Percentiles rank a stretch among this genome's conserved stretches.
Conservation (phyloP, 2,329 filamentous ascomycete species). For the Stromatinia cepivora region DNA sequence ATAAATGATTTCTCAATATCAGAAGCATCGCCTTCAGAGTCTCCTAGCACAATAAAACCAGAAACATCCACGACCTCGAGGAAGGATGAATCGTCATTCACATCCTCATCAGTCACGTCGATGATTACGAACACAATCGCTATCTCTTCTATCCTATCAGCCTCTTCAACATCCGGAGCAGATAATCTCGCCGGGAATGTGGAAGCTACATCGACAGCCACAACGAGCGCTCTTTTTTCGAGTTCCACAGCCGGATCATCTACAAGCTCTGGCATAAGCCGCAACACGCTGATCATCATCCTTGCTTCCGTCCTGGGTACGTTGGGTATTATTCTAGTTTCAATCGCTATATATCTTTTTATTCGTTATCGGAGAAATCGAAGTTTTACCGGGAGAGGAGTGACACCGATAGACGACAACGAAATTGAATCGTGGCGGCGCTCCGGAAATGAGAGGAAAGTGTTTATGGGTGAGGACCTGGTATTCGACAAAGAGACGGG, state of each 20-base stretch:
- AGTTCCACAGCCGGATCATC: slow-evolving; percentile 25
- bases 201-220: slow-evolving; percentile 17
- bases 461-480: slow-evolving; percentile 2
- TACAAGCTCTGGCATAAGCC: slow-evolving; percentile 24
- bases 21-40: background rate
- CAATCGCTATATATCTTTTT: slow-evolving; percentile 29
- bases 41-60: background rate
- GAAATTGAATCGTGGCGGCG: slow-evolving; percentile 62
- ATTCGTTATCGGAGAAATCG: slow-evolving; percentile 35
- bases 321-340: slow-evolving; percentile 34
- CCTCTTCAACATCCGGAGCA: slow-evolving; percentile 18
- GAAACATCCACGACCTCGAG: slow-evolving; percentile 5
- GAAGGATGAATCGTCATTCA: slow-evolving; percentile 22
- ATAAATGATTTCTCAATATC: slow-evolving; percentile 15
- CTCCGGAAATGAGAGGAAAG: slow-evolving; percentile 25
- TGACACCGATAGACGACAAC: slow-evolving; percentile 63
- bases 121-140: slow-evolving; percentile 29
- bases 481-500: slow-evolving; percentile 22
- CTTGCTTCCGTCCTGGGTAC: slow-evolving; percentile 36
- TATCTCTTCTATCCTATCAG: slow-evolving; percentile 28
- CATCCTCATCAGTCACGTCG: slow-evolving; percentile 22
- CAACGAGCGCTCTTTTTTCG: slow-evolving; percentile 24
- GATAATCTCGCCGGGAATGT: slow-evolving; percentile 5
- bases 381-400: slow-evolving; percentile 53
- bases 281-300: slow-evolving; percentile 34